Base-by-base conservation (phyloP, 768 basidiomycete genomes). In the Mrakia blollopis region DNA sequence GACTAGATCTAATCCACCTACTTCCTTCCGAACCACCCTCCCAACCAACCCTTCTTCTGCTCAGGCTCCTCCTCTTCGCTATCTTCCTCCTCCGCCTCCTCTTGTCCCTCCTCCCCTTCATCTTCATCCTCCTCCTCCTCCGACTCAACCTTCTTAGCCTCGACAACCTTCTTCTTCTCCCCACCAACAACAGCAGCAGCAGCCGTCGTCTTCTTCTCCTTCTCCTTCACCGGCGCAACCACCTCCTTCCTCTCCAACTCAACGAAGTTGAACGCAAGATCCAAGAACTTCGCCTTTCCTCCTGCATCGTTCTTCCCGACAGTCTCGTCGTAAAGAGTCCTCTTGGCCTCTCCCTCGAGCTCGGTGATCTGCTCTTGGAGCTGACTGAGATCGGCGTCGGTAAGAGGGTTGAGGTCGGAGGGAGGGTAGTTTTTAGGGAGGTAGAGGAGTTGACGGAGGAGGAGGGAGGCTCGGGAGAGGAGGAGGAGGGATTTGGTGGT, bases 401-500 rank as follows among this genome's bases (percentile, higher is more conserved):
- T 80, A 30, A 93, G 86, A 2, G 88, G 87, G 82, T 88, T 93
- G 84, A 88, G 91, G 1, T 62, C 62, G 8, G 39, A 63, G 80
- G 79, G 57, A 57, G 57, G 47, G 86, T 85, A 73, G 87, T 87
- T 30, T 86, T 83, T 85, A 83, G n/a, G 87, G 83, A 5, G 86
- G 89, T 80, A 0, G 85, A 84, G 13, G 88, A 87, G 16, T 86
- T 93, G 91, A 67, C 93, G 92, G 37, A 92, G 82, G 81, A 92
- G 88, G 69, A 94, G 86, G 14, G 86, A 86, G 35, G 89, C 90
- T 78, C 89, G 90, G 81, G 91, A 90, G 73, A 89, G 85, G 47
- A 95, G 86, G 9, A 88, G 85, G 39, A 94, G 85, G 0, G 90
- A 88, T 79, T 94, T 89, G 90, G 80, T 90, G 91, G 61, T 88